phyloP scores from a whole-genome alignment of 306 rosid species.

The Canavalia gladiata region DNA sequence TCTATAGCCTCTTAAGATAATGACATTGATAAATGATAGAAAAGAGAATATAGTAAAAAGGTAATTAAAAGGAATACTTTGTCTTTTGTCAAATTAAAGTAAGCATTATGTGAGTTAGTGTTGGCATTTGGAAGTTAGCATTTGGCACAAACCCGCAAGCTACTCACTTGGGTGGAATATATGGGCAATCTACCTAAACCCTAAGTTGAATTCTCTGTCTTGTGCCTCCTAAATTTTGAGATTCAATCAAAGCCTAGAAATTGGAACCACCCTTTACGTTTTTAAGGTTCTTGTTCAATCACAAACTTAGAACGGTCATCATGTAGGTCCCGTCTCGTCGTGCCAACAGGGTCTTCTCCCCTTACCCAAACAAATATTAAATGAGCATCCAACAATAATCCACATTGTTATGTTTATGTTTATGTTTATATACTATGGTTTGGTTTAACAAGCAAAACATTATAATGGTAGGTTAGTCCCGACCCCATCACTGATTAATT shows the following conservation, averaged over 20 bases:
- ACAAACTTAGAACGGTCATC: neutral
- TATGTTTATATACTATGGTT: neutral
- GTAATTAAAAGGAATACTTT: slow-evolving; percentile 27
- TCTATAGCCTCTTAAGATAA: slow-evolving; percentile 1
- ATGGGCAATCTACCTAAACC: slow-evolving; percentile 39
- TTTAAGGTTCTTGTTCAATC: neutral
- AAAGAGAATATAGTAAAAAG: neutral
- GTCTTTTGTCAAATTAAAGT: slow-evolving; percentile 41
- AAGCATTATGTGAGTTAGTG: slow-evolving; percentile 16
- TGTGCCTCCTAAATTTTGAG: slow-evolving; percentile 17
- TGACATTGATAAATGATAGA: neutral
- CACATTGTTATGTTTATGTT: slow-evolving; percentile 9
- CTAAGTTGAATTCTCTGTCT: slow-evolving; percentile 37
- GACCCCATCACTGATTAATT: slow-evolving; percentile 24
- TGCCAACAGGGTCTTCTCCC: slow-evolving; percentile 16
- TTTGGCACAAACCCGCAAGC: slow-evolving; percentile 27
- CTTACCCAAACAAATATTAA: slow-evolving; percentile 10
- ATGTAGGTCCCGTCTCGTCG: slow-evolving; percentile 34
- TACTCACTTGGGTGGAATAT: slow-evolving; percentile 32
- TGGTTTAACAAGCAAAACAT: slow-evolving; percentile 21
- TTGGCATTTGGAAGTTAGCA: slow-evolving; percentile 28
- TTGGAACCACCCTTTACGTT: slow-evolving; percentile 36
- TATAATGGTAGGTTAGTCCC: slow-evolving; percentile 7
- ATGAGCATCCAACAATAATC: neutral
- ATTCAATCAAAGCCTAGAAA: slow-evolving; percentile 36